Evolutionary conservation across 2,329 filamentous ascomycete species (phyloP), one percentile per base, ranked within the genome.

Genomic region (Cercospora zeina): DNA sequence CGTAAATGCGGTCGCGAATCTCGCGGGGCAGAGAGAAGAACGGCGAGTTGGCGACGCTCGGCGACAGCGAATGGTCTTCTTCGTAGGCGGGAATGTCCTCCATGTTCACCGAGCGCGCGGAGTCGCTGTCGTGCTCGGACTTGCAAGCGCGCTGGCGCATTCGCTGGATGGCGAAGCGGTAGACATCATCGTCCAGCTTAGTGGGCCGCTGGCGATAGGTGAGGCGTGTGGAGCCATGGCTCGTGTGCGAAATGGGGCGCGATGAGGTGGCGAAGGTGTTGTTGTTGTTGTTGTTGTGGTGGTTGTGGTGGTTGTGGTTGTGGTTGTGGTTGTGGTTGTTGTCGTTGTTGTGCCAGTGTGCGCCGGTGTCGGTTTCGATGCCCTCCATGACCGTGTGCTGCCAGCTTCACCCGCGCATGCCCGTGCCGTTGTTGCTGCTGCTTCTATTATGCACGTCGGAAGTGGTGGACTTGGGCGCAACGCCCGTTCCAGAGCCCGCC

Each of bases 21-120:
- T 77, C 75, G 51, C 72, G 67, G 7, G 75, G 75, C 16, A 77
- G 68, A 21, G 67, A 68, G 66, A 76, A 76, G 33, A 76, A 67
- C 11, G 65, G 65, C 50, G 68, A 71, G 42, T 67, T 53, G n/a
- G 70, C 64, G 49, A 75, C 72, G 58, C 70, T 70, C 30, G 68
- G 61, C 8, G 72, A 72, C 13, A 73, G 65, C 54, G 34, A 11
- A 31, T 58, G 54, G 24, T 59, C 56, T 39, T 53, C 56, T 31
- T 59, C 19, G 34, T 36, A 39, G 31, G 71, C 67, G 14, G 65
- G 64, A 54, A 64, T 64, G 33, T 65, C 60, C 21, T 58, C 56
- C 54, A 65, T 54, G 34, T 45, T 59, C 19, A 53, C 55, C 19
- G 59, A 39, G 36, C 24, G 53, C 31, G 49, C 51, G 30, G 56